phyloP scores from a whole-genome alignment of 164 flowering plant genomes.

The Echeveria elegans region DNA sequence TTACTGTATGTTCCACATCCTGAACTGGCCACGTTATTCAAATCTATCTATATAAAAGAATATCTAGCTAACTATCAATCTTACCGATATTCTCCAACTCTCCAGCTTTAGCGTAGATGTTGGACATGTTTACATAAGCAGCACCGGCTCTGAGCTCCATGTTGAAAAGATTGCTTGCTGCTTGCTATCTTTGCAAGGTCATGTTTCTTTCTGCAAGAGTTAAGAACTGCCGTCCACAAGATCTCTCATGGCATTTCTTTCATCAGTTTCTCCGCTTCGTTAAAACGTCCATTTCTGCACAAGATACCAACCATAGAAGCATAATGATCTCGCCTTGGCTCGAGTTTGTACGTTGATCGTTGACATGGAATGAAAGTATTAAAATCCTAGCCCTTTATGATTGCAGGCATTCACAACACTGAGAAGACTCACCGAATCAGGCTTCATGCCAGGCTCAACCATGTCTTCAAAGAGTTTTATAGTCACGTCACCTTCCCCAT shows the following conservation, averaged over 20 bases:
- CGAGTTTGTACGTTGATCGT: constrained; percentile 24
- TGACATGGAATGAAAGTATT: constrained; percentile 45
- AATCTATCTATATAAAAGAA: too few relatives aligned
- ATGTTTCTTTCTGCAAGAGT: constrained; percentile 56
- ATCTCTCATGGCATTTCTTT: constrained; percentile 67
- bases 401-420: constrained; percentile 59
- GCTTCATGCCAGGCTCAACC: constrained; percentile 40
- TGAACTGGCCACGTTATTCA: too few relatives aligned
- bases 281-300: constrained; percentile 48
- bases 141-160: constrained; percentile 61
- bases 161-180: constrained; percentile 46
- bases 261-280: constrained; percentile 50
- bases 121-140: constrained; percentile 64
- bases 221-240: constrained; percentile 58
- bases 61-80: constrained; percentile 35
- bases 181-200: constrained; percentile 46
- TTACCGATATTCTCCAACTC: constrained; percentile 50
- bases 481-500: constrained; percentile 53
- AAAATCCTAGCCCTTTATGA: constrained; percentile 54
- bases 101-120: constrained; percentile 65
- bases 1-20: neutral
- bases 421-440: constrained; percentile 72
- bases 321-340: constrained; percentile 55
- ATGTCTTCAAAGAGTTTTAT: constrained; percentile 44
- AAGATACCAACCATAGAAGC: constrained; percentile 52